Evolutionary conservation across 2,329 filamentous ascomycete species (phyloP).

Genomic region (Fusarium tupiense): DNA sequence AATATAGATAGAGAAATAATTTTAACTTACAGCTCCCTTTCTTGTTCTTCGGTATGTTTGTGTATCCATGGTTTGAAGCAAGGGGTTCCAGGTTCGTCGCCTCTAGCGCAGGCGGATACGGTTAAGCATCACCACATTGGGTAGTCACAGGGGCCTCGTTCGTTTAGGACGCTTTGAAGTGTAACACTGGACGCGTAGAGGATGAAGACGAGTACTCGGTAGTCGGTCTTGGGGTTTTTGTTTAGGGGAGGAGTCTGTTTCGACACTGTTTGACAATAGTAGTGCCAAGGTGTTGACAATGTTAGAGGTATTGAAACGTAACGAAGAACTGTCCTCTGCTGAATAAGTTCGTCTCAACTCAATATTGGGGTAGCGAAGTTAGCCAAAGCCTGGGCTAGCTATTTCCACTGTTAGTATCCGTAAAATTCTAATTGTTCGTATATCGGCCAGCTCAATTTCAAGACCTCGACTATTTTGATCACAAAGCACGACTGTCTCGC

Average conservation of each 20-base stretch:
- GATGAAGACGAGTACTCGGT: constrained; percentile 10
- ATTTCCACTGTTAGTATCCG: constrained; percentile 20
- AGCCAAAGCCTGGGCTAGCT: constrained; percentile 22
- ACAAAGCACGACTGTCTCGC: constrained; percentile 2
- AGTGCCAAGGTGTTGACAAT: not conserved
- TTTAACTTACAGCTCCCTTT: not conserved
- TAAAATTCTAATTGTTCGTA: constrained; percentile 8
- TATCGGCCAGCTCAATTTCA: not conserved
- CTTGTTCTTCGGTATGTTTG: not conserved
- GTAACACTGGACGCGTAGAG: constrained; percentile 27
- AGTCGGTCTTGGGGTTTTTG: not conserved
- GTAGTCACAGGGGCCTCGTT: constrained; percentile 27
- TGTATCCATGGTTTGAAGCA: constrained; percentile 27
- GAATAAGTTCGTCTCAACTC: constrained; percentile 9
- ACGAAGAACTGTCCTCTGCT: not conserved
- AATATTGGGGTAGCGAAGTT: constrained; percentile 3
- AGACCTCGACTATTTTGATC: not conserved
- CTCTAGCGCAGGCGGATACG: constrained; percentile 38
- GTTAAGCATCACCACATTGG: constrained; percentile 35
- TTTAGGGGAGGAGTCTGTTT: constrained; percentile 29
- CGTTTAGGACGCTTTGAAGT: constrained; percentile 17
- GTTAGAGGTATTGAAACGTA: constrained; percentile 5
- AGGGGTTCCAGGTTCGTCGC: constrained; percentile 20
- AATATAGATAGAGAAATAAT: not conserved
- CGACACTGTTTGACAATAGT: constrained; percentile 18